Evolutionary conservation across 2,329 filamentous ascomycete genomes (phyloP), one percentile per base, ranked within the genome.

Genomic region (Hypoxylon sp.): DNA sequence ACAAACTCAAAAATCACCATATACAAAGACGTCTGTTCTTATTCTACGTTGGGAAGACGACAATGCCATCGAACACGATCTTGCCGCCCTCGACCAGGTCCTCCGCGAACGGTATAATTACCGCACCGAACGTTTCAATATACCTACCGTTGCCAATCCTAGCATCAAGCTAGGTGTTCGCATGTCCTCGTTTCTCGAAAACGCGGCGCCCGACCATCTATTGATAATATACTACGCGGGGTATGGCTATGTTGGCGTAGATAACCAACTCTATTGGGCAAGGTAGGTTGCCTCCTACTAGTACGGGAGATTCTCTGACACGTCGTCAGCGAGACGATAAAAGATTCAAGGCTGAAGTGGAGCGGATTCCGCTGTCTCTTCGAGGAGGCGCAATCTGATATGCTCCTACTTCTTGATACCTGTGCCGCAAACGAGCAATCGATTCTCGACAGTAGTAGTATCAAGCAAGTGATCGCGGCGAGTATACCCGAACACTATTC

Each of bases 181-280:
- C 70, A 85, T 91, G 79, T 82, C 85, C 27, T 84, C 85, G 1
- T 89, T 90, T 68, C 82, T 91, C 50, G 87, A 90, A 71, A 82
- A 86, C 54, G 85, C 87, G 29, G 80, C 82, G 39, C 82, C 85
- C 32, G 86, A 89, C 70, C 87, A 90, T 73, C 82, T 91, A 21
- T 79, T 90, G 68, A 88, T 91, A 67, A 84, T 91, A 68, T 90
- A 90, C 76, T 91, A 91, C 75, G 86, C 86, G 69, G 89, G 89
- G 31, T 82, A 89, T 74, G 87, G 88, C 70, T 89, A 85, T 72
- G 80, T 87, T 42, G 85, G 85, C n/a, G 72, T 82, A 10, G 87
- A 91, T 75, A 85, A 85, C 73, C 87, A 90, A 77, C 80, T 90
- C 27, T 90, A 89, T 76, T 91, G 89, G 89, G 87, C 89, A 63